Percentiles rank a stretch among this genome's conserved stretches.
Evolutionary conservation across 202 grass and related monocot genomes (phyloP).

Genomic region (Elaeis oleifera): DNA sequence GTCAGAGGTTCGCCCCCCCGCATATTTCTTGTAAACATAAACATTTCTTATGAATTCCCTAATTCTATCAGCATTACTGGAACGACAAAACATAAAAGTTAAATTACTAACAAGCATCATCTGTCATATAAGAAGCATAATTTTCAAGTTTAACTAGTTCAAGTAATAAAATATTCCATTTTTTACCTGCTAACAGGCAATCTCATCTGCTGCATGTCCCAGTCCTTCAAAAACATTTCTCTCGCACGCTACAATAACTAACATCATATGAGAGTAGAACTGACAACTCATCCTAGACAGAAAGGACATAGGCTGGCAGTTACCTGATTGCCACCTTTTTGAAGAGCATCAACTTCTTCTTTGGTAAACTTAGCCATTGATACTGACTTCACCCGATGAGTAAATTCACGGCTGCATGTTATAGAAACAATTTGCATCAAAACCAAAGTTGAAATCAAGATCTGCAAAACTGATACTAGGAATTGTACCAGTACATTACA

Average conservation of each 20-base stretch:
- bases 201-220: conserved; percentile 95
- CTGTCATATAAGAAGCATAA: no score
- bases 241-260: conserved; percentile 52
- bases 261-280: conserved; percentile 22
- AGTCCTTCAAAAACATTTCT: conserved; percentile 78
- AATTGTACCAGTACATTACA: no score
- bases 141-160: not conserved
- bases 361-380: conserved; percentile 92
- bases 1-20: conserved; percentile 38
- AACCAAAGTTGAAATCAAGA: no score
- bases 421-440: conserved; percentile 24
- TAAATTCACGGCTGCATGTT: conserved; percentile 73
- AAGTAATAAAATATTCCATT: not conserved
- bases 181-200: conserved; percentile 74
- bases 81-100: conserved; percentile 13
- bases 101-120: no score
- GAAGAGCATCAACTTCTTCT: conserved; percentile 77
- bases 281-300: conserved; percentile 1
- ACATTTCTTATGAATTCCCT: conserved; percentile 94
- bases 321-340: conserved; percentile 98
- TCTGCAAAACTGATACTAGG: no score
- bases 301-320: conserved; percentile 8
- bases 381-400: conserved; percentile 91
- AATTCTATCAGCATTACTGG: conserved; percentile 86
- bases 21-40: conserved; percentile 97